Evolutionary conservation across 805 yeast genomes (phyloP).

Genomic region (Ogataea thermomethanolica): DNA sequence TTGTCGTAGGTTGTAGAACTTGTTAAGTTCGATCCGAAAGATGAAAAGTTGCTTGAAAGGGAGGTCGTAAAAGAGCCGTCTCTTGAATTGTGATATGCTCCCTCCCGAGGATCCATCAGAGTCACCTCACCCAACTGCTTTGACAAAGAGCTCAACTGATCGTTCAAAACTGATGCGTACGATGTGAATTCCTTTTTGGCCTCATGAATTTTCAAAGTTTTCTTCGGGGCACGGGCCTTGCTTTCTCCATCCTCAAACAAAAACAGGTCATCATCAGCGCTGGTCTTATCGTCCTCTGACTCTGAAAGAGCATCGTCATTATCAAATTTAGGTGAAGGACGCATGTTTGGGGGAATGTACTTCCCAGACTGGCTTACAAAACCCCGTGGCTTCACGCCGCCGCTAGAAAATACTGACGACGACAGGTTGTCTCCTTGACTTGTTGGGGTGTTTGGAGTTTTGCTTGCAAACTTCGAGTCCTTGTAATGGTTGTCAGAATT

Average conservation of each 20-base stretch:
- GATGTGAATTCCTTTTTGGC: slow-evolving; percentile 19
- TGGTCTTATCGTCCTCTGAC: slow-evolving; percentile 32
- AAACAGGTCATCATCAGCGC: slow-evolving; percentile 35
- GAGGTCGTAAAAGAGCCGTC: slow-evolving; percentile 28
- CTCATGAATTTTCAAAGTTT: slow-evolving; percentile 4
- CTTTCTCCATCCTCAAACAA: slow-evolving; percentile 34
- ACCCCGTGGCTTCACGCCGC: slow-evolving; percentile 20
- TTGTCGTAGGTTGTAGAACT: slow-evolving; percentile 21
- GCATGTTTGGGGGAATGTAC: slow-evolving; percentile 69
- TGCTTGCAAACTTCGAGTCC: slow-evolving; percentile 25
- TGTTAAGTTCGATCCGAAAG: slow-evolving; percentile 25
- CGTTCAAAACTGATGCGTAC: slow-evolving; percentile 24
- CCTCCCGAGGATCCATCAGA: slow-evolving; percentile 3
- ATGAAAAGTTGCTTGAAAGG: slow-evolving; percentile 23
- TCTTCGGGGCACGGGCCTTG: slow-evolving; percentile 2
- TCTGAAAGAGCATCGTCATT: slow-evolving; percentile 20
- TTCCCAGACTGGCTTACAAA: slow-evolving; percentile 44
- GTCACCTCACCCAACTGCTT: slow-evolving; percentile 19
- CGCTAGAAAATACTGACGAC: slow-evolving; percentile 6
- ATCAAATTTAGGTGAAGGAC: slow-evolving; percentile 40
- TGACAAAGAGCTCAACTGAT: slow-evolving; percentile 15
- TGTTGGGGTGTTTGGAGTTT: slow-evolving; percentile 11
- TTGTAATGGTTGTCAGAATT: slow-evolving; percentile 7
- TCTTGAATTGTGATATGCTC: slow-evolving; percentile 17
- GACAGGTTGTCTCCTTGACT: slow-evolving; percentile 5